Percentiles rank a stretch among this genome's conserved stretches.
Evolutionary conservation across 169 alveolate genomes (phyloP).

Genomic region (Eimeria sp.): DNA sequence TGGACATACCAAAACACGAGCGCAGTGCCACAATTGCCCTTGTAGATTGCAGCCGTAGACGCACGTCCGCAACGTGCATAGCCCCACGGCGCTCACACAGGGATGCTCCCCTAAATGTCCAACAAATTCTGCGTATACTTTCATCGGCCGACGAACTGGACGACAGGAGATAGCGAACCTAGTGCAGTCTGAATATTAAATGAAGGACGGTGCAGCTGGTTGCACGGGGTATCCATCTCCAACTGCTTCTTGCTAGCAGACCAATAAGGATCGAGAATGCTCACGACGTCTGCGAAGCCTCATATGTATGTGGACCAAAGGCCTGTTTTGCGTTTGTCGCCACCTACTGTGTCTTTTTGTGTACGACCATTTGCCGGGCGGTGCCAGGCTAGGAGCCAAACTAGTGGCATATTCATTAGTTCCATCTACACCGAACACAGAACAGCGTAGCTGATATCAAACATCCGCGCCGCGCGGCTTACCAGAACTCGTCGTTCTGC

Average conservation of each 20-base stretch:
- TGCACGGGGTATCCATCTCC: not conserved
- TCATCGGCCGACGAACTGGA: not conserved
- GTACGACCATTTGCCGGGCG: not conserved
- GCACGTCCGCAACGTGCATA: not conserved
- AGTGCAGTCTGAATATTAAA: not conserved
- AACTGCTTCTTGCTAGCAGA: not conserved
- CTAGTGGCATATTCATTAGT: not conserved
- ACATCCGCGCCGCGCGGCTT: too few relatives aligned
- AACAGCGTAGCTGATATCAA: not conserved
- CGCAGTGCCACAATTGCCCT: not conserved
- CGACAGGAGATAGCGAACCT: not conserved
- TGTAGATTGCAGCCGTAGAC: not conserved
- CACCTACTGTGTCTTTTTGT: not conserved
- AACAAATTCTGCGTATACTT: not conserved
- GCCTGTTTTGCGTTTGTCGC: not conserved
- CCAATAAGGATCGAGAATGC: too few relatives aligned
- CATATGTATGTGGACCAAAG: not conserved
- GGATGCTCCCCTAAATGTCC: not conserved
- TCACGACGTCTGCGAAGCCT: too few relatives aligned
- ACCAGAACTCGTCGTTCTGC: too few relatives aligned
- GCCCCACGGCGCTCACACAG: not conserved
- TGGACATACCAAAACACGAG: not conserved
- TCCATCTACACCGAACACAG: not conserved
- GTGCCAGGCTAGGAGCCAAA: not conserved
- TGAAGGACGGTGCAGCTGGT: not conserved